Percentiles rank a stretch among this genome's conserved stretches.
Conservation (phyloP, 257 asterid genomes). For the Catharanthus roseus region DNA sequence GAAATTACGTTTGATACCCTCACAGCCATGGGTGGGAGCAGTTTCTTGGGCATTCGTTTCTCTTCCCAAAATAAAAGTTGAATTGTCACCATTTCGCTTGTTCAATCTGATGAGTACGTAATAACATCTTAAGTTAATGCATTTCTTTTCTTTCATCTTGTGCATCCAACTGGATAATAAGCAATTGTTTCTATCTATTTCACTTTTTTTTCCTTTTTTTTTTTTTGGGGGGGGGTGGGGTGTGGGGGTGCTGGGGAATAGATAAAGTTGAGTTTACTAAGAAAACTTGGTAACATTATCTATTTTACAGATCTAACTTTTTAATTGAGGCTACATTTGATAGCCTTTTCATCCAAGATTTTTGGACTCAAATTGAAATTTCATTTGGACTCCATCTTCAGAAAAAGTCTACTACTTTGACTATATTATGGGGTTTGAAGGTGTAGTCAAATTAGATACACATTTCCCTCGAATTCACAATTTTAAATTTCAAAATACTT, state of each 20-base stretch:
- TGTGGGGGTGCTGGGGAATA: not conserved
- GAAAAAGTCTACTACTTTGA: too few relatives aligned
- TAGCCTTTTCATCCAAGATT: too few relatives aligned
- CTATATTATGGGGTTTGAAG: too few relatives aligned
- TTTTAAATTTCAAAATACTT: too few relatives aligned
- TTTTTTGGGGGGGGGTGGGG: not conserved
- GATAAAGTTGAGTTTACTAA: not conserved
- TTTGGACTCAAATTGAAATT: too few relatives aligned
- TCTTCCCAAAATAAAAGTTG: constrained; percentile 93
- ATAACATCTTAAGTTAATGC: not conserved
- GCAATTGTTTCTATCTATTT: not conserved
- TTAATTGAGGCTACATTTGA: too few relatives aligned
- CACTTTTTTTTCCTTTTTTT: not conserved
- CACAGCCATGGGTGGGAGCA: constrained; percentile 99
- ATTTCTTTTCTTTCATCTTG: not conserved
- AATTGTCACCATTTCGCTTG: constrained; percentile 87
- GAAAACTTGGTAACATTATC: not conserved
- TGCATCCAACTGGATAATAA: not conserved
- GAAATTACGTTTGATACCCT: constrained; percentile 75
- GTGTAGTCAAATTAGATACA: too few relatives aligned
- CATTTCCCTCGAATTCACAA: too few relatives aligned
- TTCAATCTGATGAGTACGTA: constrained; percentile 93
- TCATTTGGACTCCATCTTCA: too few relatives aligned
- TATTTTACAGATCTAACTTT: not conserved
- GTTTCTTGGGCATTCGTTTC: constrained; percentile 99